Percentiles rank a stretch among this genome's conserved stretches.
Conservation (phyloP, 1,284 basidiomycete species). For the Rugiboletus extremiorientalis region DNA sequence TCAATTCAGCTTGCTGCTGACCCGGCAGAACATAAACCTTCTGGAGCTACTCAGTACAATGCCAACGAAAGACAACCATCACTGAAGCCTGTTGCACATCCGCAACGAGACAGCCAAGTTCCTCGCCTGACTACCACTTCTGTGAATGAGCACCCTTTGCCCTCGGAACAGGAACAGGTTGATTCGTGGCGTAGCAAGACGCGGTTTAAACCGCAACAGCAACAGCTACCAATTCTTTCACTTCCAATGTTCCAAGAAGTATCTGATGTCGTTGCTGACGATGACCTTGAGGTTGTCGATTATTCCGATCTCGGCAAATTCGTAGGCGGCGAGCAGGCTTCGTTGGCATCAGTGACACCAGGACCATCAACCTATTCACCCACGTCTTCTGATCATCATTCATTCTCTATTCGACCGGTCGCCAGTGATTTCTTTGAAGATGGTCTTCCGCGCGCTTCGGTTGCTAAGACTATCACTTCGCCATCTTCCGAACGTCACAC, state of each 20-base stretch:
- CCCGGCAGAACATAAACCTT: constrained; percentile 2
- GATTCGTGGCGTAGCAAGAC: constrained; percentile 66
- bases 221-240: constrained; percentile 29
- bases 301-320: constrained; percentile 75
- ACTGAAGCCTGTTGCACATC: constrained; percentile 25
- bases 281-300: constrained; percentile 72
- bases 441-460: constrained; percentile 32
- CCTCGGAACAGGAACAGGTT: constrained; percentile 40
- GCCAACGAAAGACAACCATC: constrained; percentile 36
- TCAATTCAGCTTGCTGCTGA: constrained; percentile 2
- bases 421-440: constrained; percentile 73
- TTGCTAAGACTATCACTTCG: constrained; percentile 35
- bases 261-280: constrained; percentile 49
- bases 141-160: constrained; percentile 24
- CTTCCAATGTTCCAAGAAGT: constrained; percentile 44
- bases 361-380: constrained; percentile 19
- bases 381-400: constrained; percentile 16
- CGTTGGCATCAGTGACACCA: constrained; percentile 11
- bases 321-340: constrained; percentile 40
- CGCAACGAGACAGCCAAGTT: constrained; percentile 29
- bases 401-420: constrained; percentile 44
- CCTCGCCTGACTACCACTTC: constrained; percentile 22
- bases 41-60: not conserved
- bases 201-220: constrained; percentile 30
- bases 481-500: constrained; percentile 16